A percentile compares a stretch with the other conserved stretches of the same genome.
phyloP scores from a whole-genome alignment of 2,329 filamentous ascomycete genomes.

The Diaporthe humulicola region DNA sequence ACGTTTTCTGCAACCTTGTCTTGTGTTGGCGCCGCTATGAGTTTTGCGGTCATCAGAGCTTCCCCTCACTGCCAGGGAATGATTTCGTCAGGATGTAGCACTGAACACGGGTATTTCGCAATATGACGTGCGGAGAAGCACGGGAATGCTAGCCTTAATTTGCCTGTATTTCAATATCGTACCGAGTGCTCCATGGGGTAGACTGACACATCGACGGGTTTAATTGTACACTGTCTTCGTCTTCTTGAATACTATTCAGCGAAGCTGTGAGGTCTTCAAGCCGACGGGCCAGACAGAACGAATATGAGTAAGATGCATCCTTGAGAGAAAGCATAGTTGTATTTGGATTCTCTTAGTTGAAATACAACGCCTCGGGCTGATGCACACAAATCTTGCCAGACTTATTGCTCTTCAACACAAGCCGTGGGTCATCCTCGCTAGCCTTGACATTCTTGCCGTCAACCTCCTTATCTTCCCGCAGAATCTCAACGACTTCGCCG shows the following conservation, averaged over 20 bases:
- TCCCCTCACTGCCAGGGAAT: neutral
- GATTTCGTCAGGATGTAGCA: neutral
- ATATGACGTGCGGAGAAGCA: slow-evolving; percentile 1
- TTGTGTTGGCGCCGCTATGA: neutral
- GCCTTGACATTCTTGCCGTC: slow-evolving; percentile 40
- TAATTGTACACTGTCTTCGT: no score
- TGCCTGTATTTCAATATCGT: neutral
- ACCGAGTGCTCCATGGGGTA: neutral
- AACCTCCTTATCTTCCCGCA: slow-evolving; percentile 31
- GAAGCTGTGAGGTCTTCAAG: no score
- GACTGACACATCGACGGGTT: no score
- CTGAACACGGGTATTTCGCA: no score
- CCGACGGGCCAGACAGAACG: no score
- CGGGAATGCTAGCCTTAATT: neutral
- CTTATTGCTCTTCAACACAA: slow-evolving; percentile 35
- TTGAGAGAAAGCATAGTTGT: no score
- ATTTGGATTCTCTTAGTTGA: slow-evolving; percentile 40
- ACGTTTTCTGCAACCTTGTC: neutral
- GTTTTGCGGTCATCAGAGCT: neutral
- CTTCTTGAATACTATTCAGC: no score
- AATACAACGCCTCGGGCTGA: slow-evolving; percentile 48
- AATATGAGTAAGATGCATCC: neutral
- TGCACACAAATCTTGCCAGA: slow-evolving; percentile 40
- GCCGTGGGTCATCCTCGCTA: slow-evolving; percentile 35
- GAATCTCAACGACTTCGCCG: slow-evolving; percentile 40